phyloP scores from a whole-genome alignment of 352 stramenopile genomes.

The Globisporangium nodosum region DNA sequence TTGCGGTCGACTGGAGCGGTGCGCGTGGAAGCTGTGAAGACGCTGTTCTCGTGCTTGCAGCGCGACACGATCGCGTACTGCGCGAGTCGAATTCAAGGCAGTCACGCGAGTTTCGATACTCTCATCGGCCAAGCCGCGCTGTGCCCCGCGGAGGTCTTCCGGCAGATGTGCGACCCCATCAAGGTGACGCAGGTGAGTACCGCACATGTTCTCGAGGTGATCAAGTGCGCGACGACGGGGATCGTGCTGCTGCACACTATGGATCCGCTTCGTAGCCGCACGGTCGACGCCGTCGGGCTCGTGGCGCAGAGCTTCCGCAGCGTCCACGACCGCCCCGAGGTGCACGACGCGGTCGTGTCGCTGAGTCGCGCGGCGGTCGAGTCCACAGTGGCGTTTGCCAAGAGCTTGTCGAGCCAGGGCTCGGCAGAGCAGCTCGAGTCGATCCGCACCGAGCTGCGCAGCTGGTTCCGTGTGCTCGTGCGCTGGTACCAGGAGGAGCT shows the following conservation, averaged over 20 bases:
- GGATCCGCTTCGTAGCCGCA: slow-evolving; percentile 22
- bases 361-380: slow-evolving; percentile 39
- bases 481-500: slow-evolving; percentile 39
- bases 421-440: background rate
- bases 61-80: slow-evolving; percentile 24
- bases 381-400: slow-evolving; percentile 33
- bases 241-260: slow-evolving; percentile 53
- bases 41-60: slow-evolving; percentile 36
- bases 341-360: slow-evolving; percentile 26
- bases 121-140: slow-evolving; percentile 30
- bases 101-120: slow-evolving; percentile 12
- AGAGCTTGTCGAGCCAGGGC: slow-evolving; percentile 15
- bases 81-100: background rate
- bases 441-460: slow-evolving; percentile 23
- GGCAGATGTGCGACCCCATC: slow-evolving; percentile 33
- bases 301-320: slow-evolving; percentile 28
- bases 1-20: slow-evolving; percentile 24
- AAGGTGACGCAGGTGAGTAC: slow-evolving; percentile 12
- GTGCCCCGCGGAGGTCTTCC: slow-evolving; percentile 34
- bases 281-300: slow-evolving; percentile 30
- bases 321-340: slow-evolving; percentile 9
- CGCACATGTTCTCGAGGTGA: slow-evolving; percentile 30
- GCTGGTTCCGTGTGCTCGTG: slow-evolving; percentile 26
- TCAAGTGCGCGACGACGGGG: slow-evolving; percentile 35
- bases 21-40: slow-evolving; percentile 33